A percentile compares a stretch with the other conserved stretches of the same genome.
Conservation (phyloP, 768 basidiomycete species). For the Terana coerulea region DNA sequence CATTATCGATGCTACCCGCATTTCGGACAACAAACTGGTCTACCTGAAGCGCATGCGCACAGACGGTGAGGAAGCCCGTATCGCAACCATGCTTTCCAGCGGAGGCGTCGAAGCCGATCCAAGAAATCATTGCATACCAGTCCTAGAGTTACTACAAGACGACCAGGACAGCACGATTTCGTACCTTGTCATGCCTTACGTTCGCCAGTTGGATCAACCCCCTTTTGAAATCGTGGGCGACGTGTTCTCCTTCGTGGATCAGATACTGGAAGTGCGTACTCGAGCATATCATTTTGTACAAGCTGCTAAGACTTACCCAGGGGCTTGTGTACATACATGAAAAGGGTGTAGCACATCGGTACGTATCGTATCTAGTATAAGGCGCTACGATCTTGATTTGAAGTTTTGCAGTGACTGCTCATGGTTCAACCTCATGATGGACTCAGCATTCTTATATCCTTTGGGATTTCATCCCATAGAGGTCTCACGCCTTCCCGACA, state of each 20-base stretch:
- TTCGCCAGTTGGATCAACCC: slow-evolving; percentile 12
- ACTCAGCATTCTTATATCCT: background rate
- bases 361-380: too few relatives aligned
- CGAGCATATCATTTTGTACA: background rate
- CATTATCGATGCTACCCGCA: slow-evolving; percentile 29
- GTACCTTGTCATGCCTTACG: slow-evolving; percentile 19
- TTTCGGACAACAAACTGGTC: slow-evolving; percentile 24
- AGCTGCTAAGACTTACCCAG: slow-evolving; percentile 6
- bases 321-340: slow-evolving; percentile 20
- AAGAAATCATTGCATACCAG: slow-evolving; percentile 21
- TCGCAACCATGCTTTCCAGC: slow-evolving; percentile 14
- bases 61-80: slow-evolving; percentile 11
- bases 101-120: slow-evolving; percentile 5
- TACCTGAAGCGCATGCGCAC: slow-evolving; percentile 25
- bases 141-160: slow-evolving; percentile 19
- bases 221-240: slow-evolving; percentile 17
- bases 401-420: too few relatives aligned
- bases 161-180: background rate
- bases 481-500: background rate
- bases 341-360: slow-evolving; percentile 20
- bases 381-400: too few relatives aligned
- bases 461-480: background rate
- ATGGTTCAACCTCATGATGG: background rate
- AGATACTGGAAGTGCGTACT: slow-evolving; percentile 18
- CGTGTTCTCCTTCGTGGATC: slow-evolving; percentile 21